Evolutionary conservation across 2,329 filamentous ascomycete genomes (phyloP).

Genomic region (Fusarium sp.): DNA sequence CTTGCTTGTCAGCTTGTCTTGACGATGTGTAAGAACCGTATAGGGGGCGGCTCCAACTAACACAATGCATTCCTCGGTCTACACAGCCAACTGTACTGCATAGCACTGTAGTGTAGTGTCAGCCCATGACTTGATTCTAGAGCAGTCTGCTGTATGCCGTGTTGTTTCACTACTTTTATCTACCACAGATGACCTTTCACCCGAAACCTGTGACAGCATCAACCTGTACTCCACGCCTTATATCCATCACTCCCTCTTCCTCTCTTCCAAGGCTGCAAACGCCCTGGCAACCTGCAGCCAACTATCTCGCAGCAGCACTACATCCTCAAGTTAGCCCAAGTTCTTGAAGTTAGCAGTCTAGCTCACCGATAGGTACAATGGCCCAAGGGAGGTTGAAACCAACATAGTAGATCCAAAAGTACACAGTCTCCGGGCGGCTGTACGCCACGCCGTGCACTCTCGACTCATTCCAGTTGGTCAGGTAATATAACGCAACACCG

Average conservation of each 20-base stretch:
- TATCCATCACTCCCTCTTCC: constrained; percentile 35
- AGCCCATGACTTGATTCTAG: neutral
- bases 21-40: neutral
- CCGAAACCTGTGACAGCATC: neutral
- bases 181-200: neutral
- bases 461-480: constrained; percentile 64
- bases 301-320: constrained; percentile 49
- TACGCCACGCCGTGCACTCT: constrained; percentile 58
- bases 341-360: neutral
- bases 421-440: constrained; percentile 68
- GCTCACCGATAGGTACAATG: constrained; percentile 65
- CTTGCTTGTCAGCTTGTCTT: neutral
- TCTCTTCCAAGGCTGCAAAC: constrained; percentile 41
- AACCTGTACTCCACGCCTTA: neutral
- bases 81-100: neutral
- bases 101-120: neutral
- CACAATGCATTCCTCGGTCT: neutral
- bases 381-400: constrained; percentile 71
- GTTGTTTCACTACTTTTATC: neutral
- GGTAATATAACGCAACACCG: constrained; percentile 71
- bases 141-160: neutral
- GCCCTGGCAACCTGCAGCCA: constrained; percentile 43
- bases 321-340: constrained; percentile 22
- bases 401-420: constrained; percentile 73
- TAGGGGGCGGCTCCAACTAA: neutral